A percentile compares a stretch with the other conserved stretches of the same genome.
Conservation (phyloP, 306 rosid species). For the Quercus dentata region DNA sequence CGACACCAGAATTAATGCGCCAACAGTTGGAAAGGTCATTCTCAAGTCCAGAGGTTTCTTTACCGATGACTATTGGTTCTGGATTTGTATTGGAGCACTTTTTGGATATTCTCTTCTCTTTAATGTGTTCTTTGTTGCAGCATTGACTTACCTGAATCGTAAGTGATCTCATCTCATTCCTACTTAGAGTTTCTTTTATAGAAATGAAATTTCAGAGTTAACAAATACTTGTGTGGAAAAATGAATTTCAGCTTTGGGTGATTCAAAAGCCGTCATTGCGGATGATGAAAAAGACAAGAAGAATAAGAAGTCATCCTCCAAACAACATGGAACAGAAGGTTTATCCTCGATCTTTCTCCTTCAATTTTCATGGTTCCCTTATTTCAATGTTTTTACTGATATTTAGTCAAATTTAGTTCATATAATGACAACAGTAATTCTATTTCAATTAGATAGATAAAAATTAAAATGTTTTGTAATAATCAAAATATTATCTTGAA, state of each 20-base stretch:
- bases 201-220: neutral
- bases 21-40: conserved; percentile 64
- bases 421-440: neutral
- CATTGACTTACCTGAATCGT: conserved; percentile 65
- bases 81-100: conserved; percentile 75
- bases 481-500: neutral
- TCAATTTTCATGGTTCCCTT: conserved; percentile 7
- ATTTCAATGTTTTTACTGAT: neutral
- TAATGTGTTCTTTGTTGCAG: conserved; percentile 46
- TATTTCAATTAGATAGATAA: neutral
- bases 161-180: conserved; percentile 15
- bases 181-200: neutral
- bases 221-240: neutral
- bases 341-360: neutral
- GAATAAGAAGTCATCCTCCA: conserved; percentile 10
- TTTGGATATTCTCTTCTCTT: conserved; percentile 60
- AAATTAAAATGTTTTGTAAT: neutral
- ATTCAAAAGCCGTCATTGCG: conserved; percentile 39
- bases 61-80: conserved; percentile 59
- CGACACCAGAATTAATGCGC: conserved; percentile 36
- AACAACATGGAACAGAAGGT: conserved; percentile 1
- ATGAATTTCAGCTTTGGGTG: conserved; percentile 48
- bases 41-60: conserved; percentile 58
- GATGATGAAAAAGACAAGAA: conserved; percentile 30
- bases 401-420: neutral